These are phyloP conservation scores for Dacryopinax spathularia DNA, from an alignment of 768 basidiomycete species.

Conservation along the genomic window DNA sequence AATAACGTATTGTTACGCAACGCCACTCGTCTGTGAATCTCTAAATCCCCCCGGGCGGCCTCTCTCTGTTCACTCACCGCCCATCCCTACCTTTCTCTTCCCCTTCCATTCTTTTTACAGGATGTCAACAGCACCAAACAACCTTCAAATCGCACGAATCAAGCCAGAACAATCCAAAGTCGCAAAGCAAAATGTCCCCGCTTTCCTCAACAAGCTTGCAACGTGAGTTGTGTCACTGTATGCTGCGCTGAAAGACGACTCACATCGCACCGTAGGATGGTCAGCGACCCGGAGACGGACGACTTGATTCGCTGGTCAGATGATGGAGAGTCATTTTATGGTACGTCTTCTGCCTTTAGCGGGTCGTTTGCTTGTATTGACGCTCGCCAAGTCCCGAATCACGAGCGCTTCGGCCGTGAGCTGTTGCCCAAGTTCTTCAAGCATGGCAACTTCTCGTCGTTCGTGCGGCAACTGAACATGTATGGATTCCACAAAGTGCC, in stretches of 20 bases:
- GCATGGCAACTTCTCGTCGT: slow-evolving; percentile 86
- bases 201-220: slow-evolving; percentile 85
- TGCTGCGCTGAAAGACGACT: slow-evolving; percentile 8
- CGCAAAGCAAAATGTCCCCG: slow-evolving; percentile 38
- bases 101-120: background rate
- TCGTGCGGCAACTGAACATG: slow-evolving; percentile 90
- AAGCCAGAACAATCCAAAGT: background rate
- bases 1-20: background rate
- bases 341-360: slow-evolving; percentile 28
- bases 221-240: slow-evolving; percentile 39
- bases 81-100: background rate
- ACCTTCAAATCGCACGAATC: background rate
- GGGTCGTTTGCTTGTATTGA: slow-evolving; percentile 4
- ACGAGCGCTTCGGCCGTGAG: slow-evolving; percentile 78
- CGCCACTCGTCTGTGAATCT: background rate
- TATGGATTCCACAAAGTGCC: slow-evolving; percentile 93
- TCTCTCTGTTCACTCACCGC: background rate
- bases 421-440: slow-evolving; percentile 93
- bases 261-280: slow-evolving; percentile 47
- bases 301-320: slow-evolving; percentile 87
- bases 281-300: slow-evolving; percentile 68
- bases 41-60: background rate
- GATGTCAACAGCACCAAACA: slow-evolving; percentile 1
- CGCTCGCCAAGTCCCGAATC: slow-evolving; percentile 56
- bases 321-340: slow-evolving; percentile 82